Percentiles rank a stretch among this genome's conserved stretches.
phyloP scores from a whole-genome alignment of 768 basidiomycete species.

The Suillus brevipes region DNA sequence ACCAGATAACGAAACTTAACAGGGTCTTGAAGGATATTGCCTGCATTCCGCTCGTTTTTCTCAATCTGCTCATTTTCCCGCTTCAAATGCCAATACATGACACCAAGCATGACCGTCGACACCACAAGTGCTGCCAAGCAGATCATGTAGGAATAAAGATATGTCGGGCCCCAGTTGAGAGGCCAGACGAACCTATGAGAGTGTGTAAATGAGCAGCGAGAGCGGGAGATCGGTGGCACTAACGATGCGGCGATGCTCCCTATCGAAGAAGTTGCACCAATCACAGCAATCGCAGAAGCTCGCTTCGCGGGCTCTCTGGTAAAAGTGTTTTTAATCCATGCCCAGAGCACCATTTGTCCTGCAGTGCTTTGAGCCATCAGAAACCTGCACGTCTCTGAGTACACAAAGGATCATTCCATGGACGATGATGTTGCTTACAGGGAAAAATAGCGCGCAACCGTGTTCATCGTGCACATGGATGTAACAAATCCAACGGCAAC shows the following conservation, averaged over 20 bases:
- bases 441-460: conserved; percentile 58
- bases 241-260: conserved; percentile 81
- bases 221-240: conserved; percentile 30
- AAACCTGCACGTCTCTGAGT: conserved; percentile 44
- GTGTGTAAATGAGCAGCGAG: neutral
- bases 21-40: neutral
- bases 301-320: conserved; percentile 78
- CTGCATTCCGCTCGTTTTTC: conserved; percentile 26
- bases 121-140: conserved; percentile 57
- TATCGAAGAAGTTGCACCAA: conserved; percentile 76
- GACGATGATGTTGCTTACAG: conserved; percentile 38
- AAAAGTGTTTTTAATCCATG: conserved; percentile 52
- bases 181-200: conserved; percentile 60
- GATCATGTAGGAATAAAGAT: conserved; percentile 66
- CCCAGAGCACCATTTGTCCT: conserved; percentile 60
- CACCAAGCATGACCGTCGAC: conserved; percentile 47
- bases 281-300: conserved; percentile 73
- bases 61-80: conserved; percentile 41
- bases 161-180: conserved; percentile 61
- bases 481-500: conserved; percentile 68
- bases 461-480: conserved; percentile 58
- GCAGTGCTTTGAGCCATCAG: conserved; percentile 69
- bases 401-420: neutral
- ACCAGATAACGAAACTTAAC: conserved; percentile 7
- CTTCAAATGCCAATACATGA: conserved; percentile 43